Evolutionary conservation across 1,284 basidiomycete species (phyloP).

Genomic region (Lentinula novae-zelandiae): DNA sequence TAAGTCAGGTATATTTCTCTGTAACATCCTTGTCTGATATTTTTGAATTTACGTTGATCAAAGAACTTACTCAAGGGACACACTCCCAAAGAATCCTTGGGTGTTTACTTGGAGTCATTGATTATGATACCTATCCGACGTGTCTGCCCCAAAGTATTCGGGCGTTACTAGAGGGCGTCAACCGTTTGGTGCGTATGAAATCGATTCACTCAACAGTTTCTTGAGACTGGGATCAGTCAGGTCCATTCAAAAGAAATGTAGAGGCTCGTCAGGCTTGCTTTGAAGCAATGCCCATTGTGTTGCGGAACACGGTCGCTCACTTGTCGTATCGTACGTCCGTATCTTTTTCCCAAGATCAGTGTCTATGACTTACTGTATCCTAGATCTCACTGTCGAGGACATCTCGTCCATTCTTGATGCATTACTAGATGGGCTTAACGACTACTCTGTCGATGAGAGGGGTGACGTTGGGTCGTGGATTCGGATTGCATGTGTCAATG

Average conservation of each 20-base stretch:
- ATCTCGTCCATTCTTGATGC: slow-evolving; percentile 46
- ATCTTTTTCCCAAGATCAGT: not conserved
- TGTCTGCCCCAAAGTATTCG: slow-evolving; percentile 48
- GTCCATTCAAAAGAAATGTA: slow-evolving; percentile 43
- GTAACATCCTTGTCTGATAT: slow-evolving; percentile 8
- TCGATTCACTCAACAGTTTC: slow-evolving; percentile 12
- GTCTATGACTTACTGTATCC: slow-evolving; percentile 13
- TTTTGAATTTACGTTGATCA: slow-evolving; percentile 51
- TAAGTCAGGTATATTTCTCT: slow-evolving; percentile 38
- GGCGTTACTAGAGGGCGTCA: slow-evolving; percentile 60
- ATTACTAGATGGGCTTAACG: slow-evolving; percentile 67
- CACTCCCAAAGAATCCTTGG: slow-evolving; percentile 78
- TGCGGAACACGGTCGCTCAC: slow-evolving; percentile 41
- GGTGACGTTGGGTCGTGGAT: slow-evolving; percentile 99
- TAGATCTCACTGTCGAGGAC: slow-evolving; percentile 46
- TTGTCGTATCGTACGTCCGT: slow-evolving; percentile 43
- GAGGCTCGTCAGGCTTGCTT: slow-evolving; percentile 73
- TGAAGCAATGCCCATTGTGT: slow-evolving; percentile 58
- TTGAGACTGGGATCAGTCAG: slow-evolving; percentile 32
- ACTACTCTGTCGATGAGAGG: slow-evolving; percentile 92
- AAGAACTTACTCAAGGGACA: slow-evolving; percentile 55
- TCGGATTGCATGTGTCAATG: slow-evolving; percentile 71
- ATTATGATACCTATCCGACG: slow-evolving; percentile 56
- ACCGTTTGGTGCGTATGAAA: slow-evolving; percentile 42
- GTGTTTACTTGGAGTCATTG: slow-evolving; percentile 68